phyloP scores from a whole-genome alignment of 306 rosid genomes.

The Trifolium repens region DNA sequence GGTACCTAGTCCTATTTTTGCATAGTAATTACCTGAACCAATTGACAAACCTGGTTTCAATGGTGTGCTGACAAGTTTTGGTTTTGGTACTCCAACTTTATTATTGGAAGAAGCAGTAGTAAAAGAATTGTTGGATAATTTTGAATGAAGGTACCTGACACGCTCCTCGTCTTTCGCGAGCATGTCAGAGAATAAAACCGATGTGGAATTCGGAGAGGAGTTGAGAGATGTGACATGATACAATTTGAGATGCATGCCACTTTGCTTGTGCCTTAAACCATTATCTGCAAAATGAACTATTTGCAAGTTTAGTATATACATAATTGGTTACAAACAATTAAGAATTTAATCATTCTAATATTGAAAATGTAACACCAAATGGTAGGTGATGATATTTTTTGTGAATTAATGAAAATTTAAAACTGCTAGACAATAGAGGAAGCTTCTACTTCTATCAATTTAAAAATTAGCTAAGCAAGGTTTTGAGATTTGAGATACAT shows the following conservation, averaged over 20 bases:
- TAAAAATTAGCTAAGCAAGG: background rate
- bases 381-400: too few species aligned
- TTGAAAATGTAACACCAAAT: slow-evolving; percentile 3
- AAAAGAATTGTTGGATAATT: slow-evolving; percentile 25
- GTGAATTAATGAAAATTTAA: background rate
- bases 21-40: slow-evolving; percentile 62
- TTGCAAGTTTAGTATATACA: slow-evolving; percentile 1
- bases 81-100: slow-evolving; percentile 27
- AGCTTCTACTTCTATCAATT: slow-evolving; percentile 9
- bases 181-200: slow-evolving; percentile 39
- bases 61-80: slow-evolving; percentile 49
- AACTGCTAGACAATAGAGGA: background rate
- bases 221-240: slow-evolving; percentile 42
- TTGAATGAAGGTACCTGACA: slow-evolving; percentile 43
- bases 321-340: background rate
- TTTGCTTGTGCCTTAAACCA: slow-evolving; percentile 40
- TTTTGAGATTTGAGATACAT: slow-evolving; percentile 28
- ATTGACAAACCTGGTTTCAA: slow-evolving; percentile 57
- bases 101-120: slow-evolving; percentile 35
- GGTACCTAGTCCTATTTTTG: slow-evolving; percentile 65
- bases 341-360: slow-evolving; percentile 26
- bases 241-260: slow-evolving; percentile 44
- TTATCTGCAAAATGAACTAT: slow-evolving; percentile 47
- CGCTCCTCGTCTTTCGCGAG: slow-evolving; percentile 54
- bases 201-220: slow-evolving; percentile 38